A percentile compares a stretch with the other conserved stretches of the same genome.
Conservation (phyloP, 306 rosid species). For the Gleditsia sinensis region DNA sequence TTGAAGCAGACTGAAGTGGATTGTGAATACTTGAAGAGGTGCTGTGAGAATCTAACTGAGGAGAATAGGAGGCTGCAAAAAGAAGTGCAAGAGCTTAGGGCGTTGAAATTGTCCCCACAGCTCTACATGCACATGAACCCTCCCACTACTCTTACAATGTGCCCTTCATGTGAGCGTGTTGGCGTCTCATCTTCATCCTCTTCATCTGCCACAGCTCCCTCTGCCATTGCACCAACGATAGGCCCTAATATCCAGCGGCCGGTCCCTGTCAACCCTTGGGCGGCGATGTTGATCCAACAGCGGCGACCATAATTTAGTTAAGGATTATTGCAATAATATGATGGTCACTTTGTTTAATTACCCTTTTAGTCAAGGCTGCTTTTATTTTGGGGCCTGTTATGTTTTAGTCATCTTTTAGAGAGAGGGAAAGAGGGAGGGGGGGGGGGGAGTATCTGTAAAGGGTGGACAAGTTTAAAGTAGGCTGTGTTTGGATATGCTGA, state of each 20-base stretch:
- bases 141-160: constrained; percentile 97
- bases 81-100: constrained; percentile 92
- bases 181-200: constrained; percentile 57
- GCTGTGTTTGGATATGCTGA: constrained; percentile 36
- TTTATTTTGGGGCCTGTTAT: background rate
- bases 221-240: constrained; percentile 12
- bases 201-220: constrained; percentile 27
- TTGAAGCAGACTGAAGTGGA: constrained; percentile 98
- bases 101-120: constrained; percentile 88
- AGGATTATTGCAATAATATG: too few species aligned
- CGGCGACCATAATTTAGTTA: constrained; percentile 25
- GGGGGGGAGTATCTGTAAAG: background rate
- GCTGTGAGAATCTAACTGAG: constrained; percentile 80
- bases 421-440: background rate
- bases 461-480: constrained; percentile 26
- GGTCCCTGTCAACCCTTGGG: constrained; percentile 66
- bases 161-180: constrained; percentile 93
- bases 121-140: constrained; percentile 90
- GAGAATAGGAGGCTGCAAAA: constrained; percentile 87
- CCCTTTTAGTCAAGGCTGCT: background rate
- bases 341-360: background rate
- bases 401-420: background rate
- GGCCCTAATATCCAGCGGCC: constrained; percentile 44
- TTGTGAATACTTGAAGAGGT: constrained; percentile 78
- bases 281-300: constrained; percentile 48